A percentile compares a stretch with the other conserved stretches of the same genome.
Evolutionary conservation across 225 moss, liverwort and hornwort species (phyloP).

Genomic region (Bryum argenteum): DNA sequence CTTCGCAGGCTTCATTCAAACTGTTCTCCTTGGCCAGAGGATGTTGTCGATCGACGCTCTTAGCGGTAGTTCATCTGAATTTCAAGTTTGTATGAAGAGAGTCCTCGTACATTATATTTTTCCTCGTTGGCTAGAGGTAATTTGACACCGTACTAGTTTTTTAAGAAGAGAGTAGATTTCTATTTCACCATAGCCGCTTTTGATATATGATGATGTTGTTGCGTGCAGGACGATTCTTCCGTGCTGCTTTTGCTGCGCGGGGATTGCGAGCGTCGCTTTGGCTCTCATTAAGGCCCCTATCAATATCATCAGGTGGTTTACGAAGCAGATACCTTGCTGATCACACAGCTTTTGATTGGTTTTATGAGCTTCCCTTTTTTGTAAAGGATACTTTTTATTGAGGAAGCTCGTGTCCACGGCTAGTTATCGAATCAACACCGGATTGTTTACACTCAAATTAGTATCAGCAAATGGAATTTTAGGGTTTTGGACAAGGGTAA

Average conservation of each 20-base stretch:
- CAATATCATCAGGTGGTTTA: conserved; percentile 53
- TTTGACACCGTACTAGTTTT: not conserved
- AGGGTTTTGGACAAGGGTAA: too few species aligned
- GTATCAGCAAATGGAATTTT: too few species aligned
- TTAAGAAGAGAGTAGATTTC: not conserved
- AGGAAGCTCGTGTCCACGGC: conserved; percentile 13
- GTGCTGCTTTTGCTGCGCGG: conserved; percentile 52
- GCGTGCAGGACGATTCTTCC: conserved; percentile 46
- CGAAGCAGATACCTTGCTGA: conserved; percentile 52
- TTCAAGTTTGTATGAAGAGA: not conserved
- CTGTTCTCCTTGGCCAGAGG: not conserved
- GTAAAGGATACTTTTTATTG: not conserved
- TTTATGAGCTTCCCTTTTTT: too few species aligned
- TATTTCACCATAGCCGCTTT: conserved; percentile 1
- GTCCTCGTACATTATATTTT: not conserved
- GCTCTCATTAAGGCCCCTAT: conserved; percentile 47
- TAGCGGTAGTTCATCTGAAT: not conserved
- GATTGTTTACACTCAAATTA: not conserved
- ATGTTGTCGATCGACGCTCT: not conserved
- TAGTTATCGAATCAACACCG: conserved; percentile 16
- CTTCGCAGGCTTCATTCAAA: not conserved
- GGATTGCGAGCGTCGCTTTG: conserved; percentile 44
- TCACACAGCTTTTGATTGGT: not conserved
- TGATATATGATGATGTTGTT: conserved; percentile 8
- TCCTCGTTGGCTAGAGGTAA: not conserved